These are phyloP conservation scores for Dacryopinax primogenitus DNA, from an alignment of 768 basidiomycete species.

Conservation along the genomic window DNA sequence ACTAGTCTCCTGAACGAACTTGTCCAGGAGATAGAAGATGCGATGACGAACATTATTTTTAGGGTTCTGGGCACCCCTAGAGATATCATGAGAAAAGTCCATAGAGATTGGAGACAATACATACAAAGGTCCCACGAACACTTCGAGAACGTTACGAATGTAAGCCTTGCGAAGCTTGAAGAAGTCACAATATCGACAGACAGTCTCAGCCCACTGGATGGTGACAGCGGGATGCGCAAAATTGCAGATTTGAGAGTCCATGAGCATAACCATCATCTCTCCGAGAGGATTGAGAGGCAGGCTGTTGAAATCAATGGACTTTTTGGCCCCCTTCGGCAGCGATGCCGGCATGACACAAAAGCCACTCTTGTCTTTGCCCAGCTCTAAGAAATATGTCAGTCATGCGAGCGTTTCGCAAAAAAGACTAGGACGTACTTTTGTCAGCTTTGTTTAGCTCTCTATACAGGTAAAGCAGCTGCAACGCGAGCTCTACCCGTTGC, in stretches of 20 bases:
- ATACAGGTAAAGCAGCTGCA: conserved; percentile 88
- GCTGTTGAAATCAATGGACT: conserved; percentile 55
- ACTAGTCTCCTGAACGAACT: conserved; percentile 74
- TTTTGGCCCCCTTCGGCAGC: conserved; percentile 46
- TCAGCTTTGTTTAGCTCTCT: conserved; percentile 57
- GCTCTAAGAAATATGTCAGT: conserved; percentile 26
- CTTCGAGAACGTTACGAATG: conserved; percentile 74
- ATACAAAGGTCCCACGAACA: conserved; percentile 73
- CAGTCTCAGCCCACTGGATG: conserved; percentile 86
- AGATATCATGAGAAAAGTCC: not conserved
- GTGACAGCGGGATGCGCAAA: conserved; percentile 76
- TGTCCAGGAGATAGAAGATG: conserved; percentile 82
- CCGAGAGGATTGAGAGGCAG: conserved; percentile 83
- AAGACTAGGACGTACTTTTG: conserved; percentile 47
- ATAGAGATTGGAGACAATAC: conserved; percentile 23
- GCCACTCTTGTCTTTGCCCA: conserved; percentile 65
- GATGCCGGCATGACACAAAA: conserved; percentile 71
- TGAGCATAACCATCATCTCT: conserved; percentile 72
- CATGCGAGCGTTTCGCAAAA: not conserved
- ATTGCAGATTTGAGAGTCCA: conserved; percentile 66
- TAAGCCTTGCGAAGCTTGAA: conserved; percentile 88
- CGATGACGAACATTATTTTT: conserved; percentile 58
- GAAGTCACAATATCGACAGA: conserved; percentile 86
- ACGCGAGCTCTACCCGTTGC: conserved; percentile 85
- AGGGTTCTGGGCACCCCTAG: conserved; percentile 74